Evolutionary conservation across 2,329 filamentous ascomycete species (phyloP), one percentile per base, ranked within the genome.

Genomic region (Didymella segeticola): DNA sequence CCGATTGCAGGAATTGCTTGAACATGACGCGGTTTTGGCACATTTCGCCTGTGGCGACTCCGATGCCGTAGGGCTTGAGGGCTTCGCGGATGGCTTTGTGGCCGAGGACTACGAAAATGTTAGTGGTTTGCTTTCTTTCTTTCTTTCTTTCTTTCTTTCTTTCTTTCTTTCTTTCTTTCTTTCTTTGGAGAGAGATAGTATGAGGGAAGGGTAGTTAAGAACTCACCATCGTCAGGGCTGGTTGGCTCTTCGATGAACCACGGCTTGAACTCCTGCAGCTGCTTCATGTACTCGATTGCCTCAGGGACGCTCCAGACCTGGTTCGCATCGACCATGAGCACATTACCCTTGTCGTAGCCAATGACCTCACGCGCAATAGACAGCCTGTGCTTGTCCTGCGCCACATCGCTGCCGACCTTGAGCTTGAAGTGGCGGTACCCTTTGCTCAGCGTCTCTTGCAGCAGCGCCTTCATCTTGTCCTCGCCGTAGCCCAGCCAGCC

Each of bases 201-300:
- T 31, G 39, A 10, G 14, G 25, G 43, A 30, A 38, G 39, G 20
- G 15, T n/a, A n/a, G n/a, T n/a, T n/a, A 23, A 10, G 1, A 22
- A 60, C 69, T 5, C 66, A 72, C 71, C 69, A 73, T 96, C 92
- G 70, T 96, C 92, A 11, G 92, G 92, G 19, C 87, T 91, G 12
- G 92, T 96, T 2, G 92, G 92, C 82, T 96, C 92, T 79, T 96
- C 92, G 71, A 96, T 96, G 79, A 96, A 96, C 89, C 91, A 95
- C 7, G 89, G 89, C 80, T 89, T 89, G 80, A 92, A 96, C 66
- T 92, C 87, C 51, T 84, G 84, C 39, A 96, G 86, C 69, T 91
- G 77, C 69, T 87, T 83, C 91, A 96, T 96, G 80, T 93, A 91
- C 58, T 84, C 85, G 65, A 96, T 91, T 7, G 92, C 91, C 77